Percentiles rank a stretch among this genome's conserved stretches.
These are phyloP conservation scores for Pythium rishiriense DNA, from an alignment of 352 stramenopile genomes.

Conservation along the genomic window DNA sequence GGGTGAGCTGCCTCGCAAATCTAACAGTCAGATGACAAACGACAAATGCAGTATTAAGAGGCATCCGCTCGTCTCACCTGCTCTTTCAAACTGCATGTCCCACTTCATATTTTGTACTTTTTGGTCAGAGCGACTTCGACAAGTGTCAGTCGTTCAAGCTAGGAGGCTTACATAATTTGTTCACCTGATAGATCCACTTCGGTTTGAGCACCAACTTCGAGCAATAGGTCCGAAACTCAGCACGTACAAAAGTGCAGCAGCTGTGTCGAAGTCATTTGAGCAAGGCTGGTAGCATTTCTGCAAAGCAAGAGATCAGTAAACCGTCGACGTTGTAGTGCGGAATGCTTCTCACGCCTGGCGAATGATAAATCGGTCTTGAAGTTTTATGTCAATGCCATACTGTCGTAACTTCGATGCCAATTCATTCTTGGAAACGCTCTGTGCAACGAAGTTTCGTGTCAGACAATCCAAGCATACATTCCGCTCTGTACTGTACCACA, in stretches of 20 bases:
- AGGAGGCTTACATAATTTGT: constrained; percentile 27
- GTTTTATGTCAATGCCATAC: constrained; percentile 23
- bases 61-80: constrained; percentile 5
- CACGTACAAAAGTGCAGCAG: constrained; percentile 38
- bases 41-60: background rate
- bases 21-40: too few relatives aligned
- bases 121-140: background rate
- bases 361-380: constrained; percentile 36
- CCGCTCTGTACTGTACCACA: too few relatives aligned
- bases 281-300: constrained; percentile 31
- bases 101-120: constrained; percentile 11
- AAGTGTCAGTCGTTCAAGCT: background rate
- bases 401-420: background rate
- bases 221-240: too few relatives aligned
- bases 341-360: constrained; percentile 25
- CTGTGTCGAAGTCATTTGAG: constrained; percentile 29
- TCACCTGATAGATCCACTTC: constrained; percentile 31
- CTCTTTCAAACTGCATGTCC: constrained; percentile 22
- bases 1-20: constrained; percentile 8
- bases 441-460: background rate
- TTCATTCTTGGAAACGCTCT: constrained; percentile 2
- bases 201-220: too few relatives aligned
- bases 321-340: background rate
- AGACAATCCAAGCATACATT: background rate
- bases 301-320: constrained; percentile 1